A percentile compares a stretch with the other conserved stretches of the same genome.
These are phyloP conservation scores for Saccharata proteae DNA, from an alignment of 2,329 filamentous ascomycete species.

Conservation along the genomic window DNA sequence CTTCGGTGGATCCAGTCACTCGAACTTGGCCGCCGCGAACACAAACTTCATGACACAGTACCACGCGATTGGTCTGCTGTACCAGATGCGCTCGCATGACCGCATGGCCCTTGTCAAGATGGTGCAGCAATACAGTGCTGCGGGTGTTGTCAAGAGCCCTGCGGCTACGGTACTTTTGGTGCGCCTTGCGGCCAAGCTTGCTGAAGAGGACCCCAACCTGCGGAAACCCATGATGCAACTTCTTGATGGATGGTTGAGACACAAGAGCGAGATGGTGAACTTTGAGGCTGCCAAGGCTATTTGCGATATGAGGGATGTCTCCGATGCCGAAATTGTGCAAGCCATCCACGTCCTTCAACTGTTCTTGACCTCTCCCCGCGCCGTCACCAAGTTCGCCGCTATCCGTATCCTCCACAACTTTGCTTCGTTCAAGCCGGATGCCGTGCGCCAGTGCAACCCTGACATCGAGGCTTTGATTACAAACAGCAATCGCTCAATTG, in stretches of 20 bases:
- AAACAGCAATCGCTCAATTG: conserved; percentile 93
- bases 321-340: conserved; percentile 80
- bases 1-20: conserved; percentile 67
- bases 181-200: conserved; percentile 80
- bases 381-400: conserved; percentile 94
- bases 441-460: conserved; percentile 86
- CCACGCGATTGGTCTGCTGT: conserved; percentile 91
- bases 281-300: conserved; percentile 98
- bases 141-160: conserved; percentile 88
- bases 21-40: conserved; percentile 59
- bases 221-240: conserved; percentile 95
- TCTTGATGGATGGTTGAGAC: conserved; percentile 86
- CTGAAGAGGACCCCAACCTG: conserved; percentile 80
- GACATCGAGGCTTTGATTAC: conserved; percentile 96
- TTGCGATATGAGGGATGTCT: conserved; percentile 85
- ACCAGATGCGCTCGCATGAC: conserved; percentile 96
- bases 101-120: conserved; percentile 98
- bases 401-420: conserved; percentile 95
- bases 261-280: conserved; percentile 90
- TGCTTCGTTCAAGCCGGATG: conserved; percentile 88
- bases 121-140: conserved; percentile 96
- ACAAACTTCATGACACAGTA: conserved; percentile 98
- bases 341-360: conserved; percentile 92
- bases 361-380: conserved; percentile 88
- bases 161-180: conserved; percentile 89